Evolutionary conservation across 78 protist species (phyloP).

Genomic region (Ministeria vibrans): DNA sequence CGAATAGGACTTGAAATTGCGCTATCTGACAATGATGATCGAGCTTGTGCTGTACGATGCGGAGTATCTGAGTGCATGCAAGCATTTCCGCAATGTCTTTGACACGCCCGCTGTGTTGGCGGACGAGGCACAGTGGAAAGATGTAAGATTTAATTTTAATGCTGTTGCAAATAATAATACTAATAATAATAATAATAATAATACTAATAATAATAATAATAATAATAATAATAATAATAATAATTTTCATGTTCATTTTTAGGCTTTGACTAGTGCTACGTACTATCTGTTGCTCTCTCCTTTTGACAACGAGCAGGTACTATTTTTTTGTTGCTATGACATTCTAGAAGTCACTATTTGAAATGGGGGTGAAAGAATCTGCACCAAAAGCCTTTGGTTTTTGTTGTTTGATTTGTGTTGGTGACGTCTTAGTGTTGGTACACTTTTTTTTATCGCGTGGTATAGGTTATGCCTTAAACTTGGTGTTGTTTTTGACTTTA

Average conservation of each 20-base stretch:
- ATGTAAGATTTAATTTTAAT: neutral
- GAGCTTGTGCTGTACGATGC: conserved; percentile 15
- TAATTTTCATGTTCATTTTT: neutral
- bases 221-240: neutral
- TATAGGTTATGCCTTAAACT: too few relatives aligned
- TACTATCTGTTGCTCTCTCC: conserved; percentile 26
- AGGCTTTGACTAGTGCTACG: conserved; percentile 15
- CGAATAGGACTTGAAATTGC: conserved; percentile 9
- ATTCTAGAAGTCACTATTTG: too few relatives aligned
- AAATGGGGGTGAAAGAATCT: too few relatives aligned
- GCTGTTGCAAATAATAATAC: neutral
- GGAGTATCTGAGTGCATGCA: conserved; percentile 10
- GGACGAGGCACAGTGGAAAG: neutral
- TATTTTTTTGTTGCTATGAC: too few relatives aligned
- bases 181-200: neutral
- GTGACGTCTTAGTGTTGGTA: too few relatives aligned
- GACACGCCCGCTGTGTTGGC: conserved; percentile 15
- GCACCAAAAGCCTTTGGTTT: too few relatives aligned
- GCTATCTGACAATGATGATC: conserved; percentile 6
- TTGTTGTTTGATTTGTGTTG: too few relatives aligned
- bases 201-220: neutral
- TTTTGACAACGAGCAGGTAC: conserved; percentile 30
- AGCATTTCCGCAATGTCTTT: conserved; percentile 23
- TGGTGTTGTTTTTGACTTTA: too few relatives aligned
- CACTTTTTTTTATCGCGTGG: too few relatives aligned